These are phyloP conservation scores for Stramenopiles sp. DNA, from an alignment of 352 stramenopile species.

Conservation along the genomic window DNA sequence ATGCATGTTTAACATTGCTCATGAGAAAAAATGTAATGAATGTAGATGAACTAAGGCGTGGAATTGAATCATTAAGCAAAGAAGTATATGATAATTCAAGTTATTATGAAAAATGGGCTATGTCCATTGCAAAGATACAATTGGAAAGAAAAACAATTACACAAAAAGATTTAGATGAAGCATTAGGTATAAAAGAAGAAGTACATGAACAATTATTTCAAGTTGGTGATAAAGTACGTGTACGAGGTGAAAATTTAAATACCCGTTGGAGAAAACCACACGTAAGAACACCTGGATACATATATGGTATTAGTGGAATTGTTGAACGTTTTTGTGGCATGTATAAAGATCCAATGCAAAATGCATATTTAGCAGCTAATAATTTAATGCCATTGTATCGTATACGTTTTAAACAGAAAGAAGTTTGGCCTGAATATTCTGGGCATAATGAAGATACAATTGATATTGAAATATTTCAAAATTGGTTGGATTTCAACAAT, in stretches of 20 bases:
- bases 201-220: conserved; percentile 20
- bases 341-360: conserved; percentile 27
- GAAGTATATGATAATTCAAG: conserved; percentile 24
- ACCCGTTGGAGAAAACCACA: conserved; percentile 28
- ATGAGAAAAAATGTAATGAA: conserved; percentile 14
- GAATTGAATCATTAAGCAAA: conserved; percentile 28
- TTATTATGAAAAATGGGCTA: conserved; percentile 34
- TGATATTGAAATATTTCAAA: conserved; percentile 30
- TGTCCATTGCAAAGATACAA: conserved; percentile 24
- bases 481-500: conserved; percentile 23
- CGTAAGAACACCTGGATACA: conserved; percentile 31
- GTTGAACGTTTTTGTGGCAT: conserved; percentile 24
- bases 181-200: no score
- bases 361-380: conserved; percentile 25
- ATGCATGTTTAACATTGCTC: conserved; percentile 16
- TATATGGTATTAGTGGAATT: conserved; percentile 29
- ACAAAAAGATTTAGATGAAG: conserved; percentile 19
- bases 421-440: conserved; percentile 27
- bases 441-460: conserved; percentile 20
- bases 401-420: conserved; percentile 23
- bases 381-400: conserved; percentile 26
- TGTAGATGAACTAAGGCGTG: conserved; percentile 28
- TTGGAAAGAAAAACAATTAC: conserved; percentile 24
- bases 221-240: conserved; percentile 24
- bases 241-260: conserved; percentile 16